A percentile compares a stretch with the other conserved stretches of the same genome.
These are phyloP conservation scores for Trametes sanguinea DNA, from an alignment of 768 basidiomycete genomes.

Conservation along the genomic window DNA sequence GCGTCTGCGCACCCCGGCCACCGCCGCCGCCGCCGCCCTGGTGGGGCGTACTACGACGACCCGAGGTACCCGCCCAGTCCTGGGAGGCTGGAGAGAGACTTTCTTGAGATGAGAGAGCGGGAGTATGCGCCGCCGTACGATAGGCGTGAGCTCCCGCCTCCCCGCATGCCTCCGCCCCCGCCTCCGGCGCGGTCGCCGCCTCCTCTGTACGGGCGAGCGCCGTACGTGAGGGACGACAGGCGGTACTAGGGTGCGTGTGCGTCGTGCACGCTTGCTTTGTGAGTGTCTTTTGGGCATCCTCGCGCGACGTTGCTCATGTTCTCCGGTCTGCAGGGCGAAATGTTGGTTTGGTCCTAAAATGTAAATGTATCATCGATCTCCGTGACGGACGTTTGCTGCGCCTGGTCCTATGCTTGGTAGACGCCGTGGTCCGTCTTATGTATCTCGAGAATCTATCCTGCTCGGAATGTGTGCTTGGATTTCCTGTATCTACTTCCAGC, in stretches of 20 bases:
- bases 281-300: constrained; percentile 1
- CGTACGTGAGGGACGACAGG: constrained; percentile 27
- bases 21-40: constrained; percentile 11
- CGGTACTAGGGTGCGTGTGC: constrained; percentile 21
- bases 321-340: too few species aligned
- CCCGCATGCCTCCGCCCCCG: constrained; percentile 14
- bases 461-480: background rate
- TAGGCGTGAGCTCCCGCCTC: constrained; percentile 4
- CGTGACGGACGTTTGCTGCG: background rate
- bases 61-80: constrained; percentile 19
- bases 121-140: constrained; percentile 24
- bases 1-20: constrained; percentile 23
- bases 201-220: constrained; percentile 18
- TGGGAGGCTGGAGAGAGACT: constrained; percentile 23
- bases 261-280: constrained; percentile 1
- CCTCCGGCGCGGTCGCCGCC: constrained; percentile 26
- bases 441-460: background rate
- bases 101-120: constrained; percentile 17
- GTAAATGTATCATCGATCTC: background rate
- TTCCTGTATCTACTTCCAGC: background rate
- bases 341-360: too few species aligned
- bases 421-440: background rate
- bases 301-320: too few species aligned
- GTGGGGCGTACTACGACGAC: constrained; percentile 26
- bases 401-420: background rate